phyloP scores from a whole-genome alignment of 768 basidiomycete genomes.

The Termitomyces sp. region DNA sequence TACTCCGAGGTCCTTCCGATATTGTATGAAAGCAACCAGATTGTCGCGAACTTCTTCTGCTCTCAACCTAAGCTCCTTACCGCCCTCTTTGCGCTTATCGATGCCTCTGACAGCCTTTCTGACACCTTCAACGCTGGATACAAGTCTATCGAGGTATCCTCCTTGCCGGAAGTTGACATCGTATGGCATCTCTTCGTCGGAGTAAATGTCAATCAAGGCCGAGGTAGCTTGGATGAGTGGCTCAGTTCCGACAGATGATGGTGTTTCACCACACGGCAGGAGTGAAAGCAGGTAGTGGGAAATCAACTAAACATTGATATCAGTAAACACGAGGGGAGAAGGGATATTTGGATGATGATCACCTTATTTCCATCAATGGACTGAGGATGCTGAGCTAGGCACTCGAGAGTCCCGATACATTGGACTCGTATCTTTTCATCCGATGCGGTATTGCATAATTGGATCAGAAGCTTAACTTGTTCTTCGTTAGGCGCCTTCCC shows the following conservation, averaged over 20 bases:
- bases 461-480: conserved; percentile 61
- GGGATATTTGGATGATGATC: conserved; percentile 9
- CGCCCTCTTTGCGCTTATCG: conserved; percentile 62
- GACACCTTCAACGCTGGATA: conserved; percentile 54
- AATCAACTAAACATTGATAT: conserved; percentile 40
- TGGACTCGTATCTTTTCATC: conserved; percentile 61
- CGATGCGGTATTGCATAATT: conserved; percentile 50
- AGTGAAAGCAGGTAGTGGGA: conserved; percentile 62
- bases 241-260: conserved; percentile 50
- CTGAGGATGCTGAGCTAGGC: conserved; percentile 65
- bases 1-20: conserved; percentile 52
- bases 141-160: conserved; percentile 48
- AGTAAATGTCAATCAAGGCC: conserved; percentile 88
- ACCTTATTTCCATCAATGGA: conserved; percentile 66
- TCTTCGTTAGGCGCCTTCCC: conserved; percentile 50
- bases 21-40: conserved; percentile 69
- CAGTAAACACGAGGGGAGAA: not conserved
- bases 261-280: conserved; percentile 37
- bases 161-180: conserved; percentile 77
- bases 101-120: conserved; percentile 59
- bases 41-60: conserved; percentile 79
- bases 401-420: conserved; percentile 82
- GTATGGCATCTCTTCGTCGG: conserved; percentile 77
- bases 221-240: conserved; percentile 74
- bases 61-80: conserved; percentile 56